Evolutionary conservation across 495 filamentous ascomycete genomes (phyloP).

Genomic region (Bombardia bombarda): DNA sequence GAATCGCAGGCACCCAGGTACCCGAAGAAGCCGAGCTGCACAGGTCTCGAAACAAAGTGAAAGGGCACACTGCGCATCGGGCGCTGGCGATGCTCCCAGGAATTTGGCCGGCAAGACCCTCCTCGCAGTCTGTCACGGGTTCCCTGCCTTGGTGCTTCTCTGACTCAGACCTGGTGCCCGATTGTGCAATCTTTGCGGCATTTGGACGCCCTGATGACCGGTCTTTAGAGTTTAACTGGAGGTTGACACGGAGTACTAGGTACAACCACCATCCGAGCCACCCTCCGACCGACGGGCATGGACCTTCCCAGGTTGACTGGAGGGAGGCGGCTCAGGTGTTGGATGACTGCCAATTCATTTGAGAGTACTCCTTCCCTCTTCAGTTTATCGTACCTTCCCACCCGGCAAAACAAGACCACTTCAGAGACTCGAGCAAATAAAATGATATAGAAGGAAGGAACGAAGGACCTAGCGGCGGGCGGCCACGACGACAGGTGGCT

Average conservation of each 20-base stretch:
- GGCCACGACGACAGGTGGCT: no score
- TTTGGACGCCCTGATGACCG: slow-evolving; percentile 11
- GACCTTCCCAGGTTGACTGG: neutral
- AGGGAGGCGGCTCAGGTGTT: no score
- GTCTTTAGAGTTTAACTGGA: slow-evolving; percentile 1
- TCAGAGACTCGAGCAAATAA: no score
- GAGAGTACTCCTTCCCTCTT: neutral
- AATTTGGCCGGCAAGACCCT: no score
- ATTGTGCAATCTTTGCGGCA: slow-evolving; percentile 18
- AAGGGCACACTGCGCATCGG: slow-evolving; percentile 1
- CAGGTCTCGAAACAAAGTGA: slow-evolving; percentile 2
- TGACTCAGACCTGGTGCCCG: slow-evolving; percentile 12
- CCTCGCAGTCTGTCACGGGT: neutral
- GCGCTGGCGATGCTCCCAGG: no score
- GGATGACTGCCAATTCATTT: neutral
- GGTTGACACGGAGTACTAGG: neutral
- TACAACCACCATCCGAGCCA: neutral
- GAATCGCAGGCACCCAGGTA: slow-evolving; percentile 2
- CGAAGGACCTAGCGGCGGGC: no score
- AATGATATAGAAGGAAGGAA: no score
- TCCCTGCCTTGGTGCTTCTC: neutral
- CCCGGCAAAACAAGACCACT: no score
- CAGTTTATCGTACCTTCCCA: neutral
- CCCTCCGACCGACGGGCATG: neutral
- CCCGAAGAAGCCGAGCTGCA: slow-evolving; percentile 1